These are phyloP conservation scores for Raphanus hybrid DNA, from an alignment of 441 rosid genomes.

Conservation along the genomic window DNA sequence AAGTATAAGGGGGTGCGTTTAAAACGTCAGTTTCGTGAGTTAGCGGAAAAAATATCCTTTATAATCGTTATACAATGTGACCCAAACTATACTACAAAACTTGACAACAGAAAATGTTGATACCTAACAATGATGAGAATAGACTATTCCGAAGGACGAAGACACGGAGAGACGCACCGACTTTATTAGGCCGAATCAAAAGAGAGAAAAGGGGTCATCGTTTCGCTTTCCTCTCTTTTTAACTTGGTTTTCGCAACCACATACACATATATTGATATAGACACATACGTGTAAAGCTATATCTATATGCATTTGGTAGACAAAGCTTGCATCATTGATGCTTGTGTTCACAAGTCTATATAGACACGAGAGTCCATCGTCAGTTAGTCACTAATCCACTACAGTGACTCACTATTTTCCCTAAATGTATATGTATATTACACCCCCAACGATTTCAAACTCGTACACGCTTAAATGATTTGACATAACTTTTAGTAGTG, in stretches of 20 bases:
- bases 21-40: background rate
- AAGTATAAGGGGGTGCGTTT: background rate
- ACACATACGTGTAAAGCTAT: slow-evolving; percentile 14
- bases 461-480: background rate
- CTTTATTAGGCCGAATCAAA: slow-evolving; percentile 43
- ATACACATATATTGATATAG: background rate
- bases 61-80: background rate
- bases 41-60: background rate
- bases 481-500: background rate
- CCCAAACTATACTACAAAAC: slow-evolving; percentile 1
- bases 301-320: slow-evolving; percentile 9
- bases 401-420: slow-evolving; percentile 26
- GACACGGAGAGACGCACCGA: slow-evolving; percentile 42
- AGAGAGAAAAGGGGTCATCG: slow-evolving; percentile 38
- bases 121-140: slow-evolving; percentile 36
- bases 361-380: slow-evolving; percentile 29
- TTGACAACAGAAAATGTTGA: slow-evolving; percentile 9
- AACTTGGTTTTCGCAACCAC: slow-evolving; percentile 36
- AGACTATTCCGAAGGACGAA: slow-evolving; percentile 36
- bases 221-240: slow-evolving; percentile 23
- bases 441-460: background rate
- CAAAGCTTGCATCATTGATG: slow-evolving; percentile 41
- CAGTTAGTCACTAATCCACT: slow-evolving; percentile 31
- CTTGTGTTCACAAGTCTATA: slow-evolving; percentile 39
- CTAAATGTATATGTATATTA: slow-evolving; percentile 5